A percentile compares a stretch with the other conserved stretches of the same genome.
Conservation (phyloP, 345 rosid genomes). For the Camelina laxa region DNA sequence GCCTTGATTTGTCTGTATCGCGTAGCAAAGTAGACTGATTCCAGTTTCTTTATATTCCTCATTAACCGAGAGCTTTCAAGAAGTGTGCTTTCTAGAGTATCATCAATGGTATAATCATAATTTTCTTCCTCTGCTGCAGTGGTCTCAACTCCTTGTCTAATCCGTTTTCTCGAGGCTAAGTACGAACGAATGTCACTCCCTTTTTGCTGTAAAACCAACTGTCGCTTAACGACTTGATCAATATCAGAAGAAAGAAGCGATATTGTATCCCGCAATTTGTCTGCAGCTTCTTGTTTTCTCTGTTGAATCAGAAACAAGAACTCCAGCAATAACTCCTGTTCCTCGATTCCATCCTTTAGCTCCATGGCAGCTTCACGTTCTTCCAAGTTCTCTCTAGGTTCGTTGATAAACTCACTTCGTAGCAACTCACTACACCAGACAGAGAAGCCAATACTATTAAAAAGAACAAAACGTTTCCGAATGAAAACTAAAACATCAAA, state of each 20-base stretch:
- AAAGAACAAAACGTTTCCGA: not conserved
- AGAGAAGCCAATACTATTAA: not conserved
- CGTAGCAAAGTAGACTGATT: slow-evolving; percentile 84
- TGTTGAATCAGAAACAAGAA: slow-evolving; percentile 76
- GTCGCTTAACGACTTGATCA: slow-evolving; percentile 75
- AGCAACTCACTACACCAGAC: slow-evolving; percentile 65
- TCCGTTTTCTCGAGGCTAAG: slow-evolving; percentile 69
- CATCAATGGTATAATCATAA: not conserved
- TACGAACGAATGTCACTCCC: slow-evolving; percentile 38
- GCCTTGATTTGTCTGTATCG: slow-evolving; percentile 55
- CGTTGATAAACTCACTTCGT: slow-evolving; percentile 81
- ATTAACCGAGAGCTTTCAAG: slow-evolving; percentile 70
- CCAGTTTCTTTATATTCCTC: slow-evolving; percentile 86
- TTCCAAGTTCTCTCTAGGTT: slow-evolving; percentile 72
- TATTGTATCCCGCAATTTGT: slow-evolving; percentile 67
- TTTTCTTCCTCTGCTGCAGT: slow-evolving; percentile 4
- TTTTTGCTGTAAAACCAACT: slow-evolving; percentile 56
- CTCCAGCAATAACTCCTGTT: slow-evolving; percentile 81
- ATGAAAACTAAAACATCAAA: not conserved
- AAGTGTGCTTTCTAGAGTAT: slow-evolving; percentile 43
- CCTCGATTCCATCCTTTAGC: slow-evolving; percentile 75
- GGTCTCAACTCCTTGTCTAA: slow-evolving; percentile 46
- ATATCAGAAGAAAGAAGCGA: slow-evolving; percentile 80
- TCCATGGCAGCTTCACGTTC: slow-evolving; percentile 85
- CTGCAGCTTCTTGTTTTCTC: slow-evolving; percentile 75